Evolutionary conservation across 106 monocot genomes (phyloP).

Genomic region (Chionographis japonica): DNA sequence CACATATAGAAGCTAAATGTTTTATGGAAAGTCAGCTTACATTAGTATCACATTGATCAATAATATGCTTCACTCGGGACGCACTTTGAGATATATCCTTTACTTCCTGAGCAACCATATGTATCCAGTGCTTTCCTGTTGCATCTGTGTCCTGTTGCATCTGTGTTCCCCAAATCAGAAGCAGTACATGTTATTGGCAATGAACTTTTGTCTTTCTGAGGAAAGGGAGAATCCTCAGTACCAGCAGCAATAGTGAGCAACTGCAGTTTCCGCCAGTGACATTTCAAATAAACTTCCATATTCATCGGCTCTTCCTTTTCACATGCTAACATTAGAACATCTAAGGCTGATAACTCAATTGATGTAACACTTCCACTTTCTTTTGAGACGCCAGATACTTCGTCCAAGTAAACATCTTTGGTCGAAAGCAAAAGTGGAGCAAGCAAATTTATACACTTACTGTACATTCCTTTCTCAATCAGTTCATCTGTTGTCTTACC

Average conservation of each 20-base stretch:
- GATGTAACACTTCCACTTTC: constrained; percentile 37
- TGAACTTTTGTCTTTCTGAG: constrained; percentile 17
- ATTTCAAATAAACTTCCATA: constrained; percentile 49
- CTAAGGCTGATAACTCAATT: constrained; percentile 68
- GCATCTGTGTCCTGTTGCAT: constrained; percentile 29
- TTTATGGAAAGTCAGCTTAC: constrained; percentile 27
- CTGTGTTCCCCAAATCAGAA: constrained; percentile 39
- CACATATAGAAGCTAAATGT: too few relatives aligned
- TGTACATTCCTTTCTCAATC: constrained; percentile 60
- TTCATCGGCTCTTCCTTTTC: constrained; percentile 64
- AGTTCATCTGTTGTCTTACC: constrained; percentile 37
- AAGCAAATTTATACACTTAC: constrained; percentile 58
- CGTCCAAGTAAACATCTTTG: constrained; percentile 47
- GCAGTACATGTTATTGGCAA: constrained; percentile 8
- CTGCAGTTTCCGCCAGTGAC: constrained; percentile 61
- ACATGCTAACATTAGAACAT: constrained; percentile 70
- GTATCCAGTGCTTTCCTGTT: constrained; percentile 23
- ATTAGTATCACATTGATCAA: constrained; percentile 42
- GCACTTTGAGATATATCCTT: constrained; percentile 55
- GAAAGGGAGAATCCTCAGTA: constrained; percentile 26
- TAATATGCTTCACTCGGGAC: constrained; percentile 39
- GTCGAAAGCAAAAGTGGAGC: constrained; percentile 61
- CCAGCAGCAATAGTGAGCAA: constrained; percentile 62
- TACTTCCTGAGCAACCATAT: constrained; percentile 55
- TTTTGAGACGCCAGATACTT: constrained; percentile 17